Percentiles rank a stretch among this genome's conserved stretches.
phyloP scores from a whole-genome alignment of 257 asterid species.

The Orobanche coerulescens region DNA sequence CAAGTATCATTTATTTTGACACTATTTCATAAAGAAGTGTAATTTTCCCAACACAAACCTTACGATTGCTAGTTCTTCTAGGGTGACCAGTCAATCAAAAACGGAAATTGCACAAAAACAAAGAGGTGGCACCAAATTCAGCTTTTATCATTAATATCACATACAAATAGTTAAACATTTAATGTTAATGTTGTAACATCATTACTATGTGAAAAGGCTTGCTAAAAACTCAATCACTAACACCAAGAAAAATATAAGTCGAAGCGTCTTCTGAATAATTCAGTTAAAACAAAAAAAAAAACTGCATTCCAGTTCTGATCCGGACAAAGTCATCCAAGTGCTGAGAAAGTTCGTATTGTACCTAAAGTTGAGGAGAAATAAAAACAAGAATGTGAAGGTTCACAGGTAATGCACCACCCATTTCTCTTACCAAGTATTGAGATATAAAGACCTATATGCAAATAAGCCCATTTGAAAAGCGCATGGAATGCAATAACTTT shows the following conservation, averaged over 20 bases:
- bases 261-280: background rate
- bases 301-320: slow-evolving; percentile 82
- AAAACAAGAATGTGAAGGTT: slow-evolving; percentile 2
- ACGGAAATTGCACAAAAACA: background rate
- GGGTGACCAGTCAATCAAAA: background rate
- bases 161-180: background rate
- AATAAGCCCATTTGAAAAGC: background rate
- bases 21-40: too few species aligned
- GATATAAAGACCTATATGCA: too few species aligned
- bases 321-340: too few species aligned
- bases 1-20: too few species aligned
- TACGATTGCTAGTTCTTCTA: background rate
- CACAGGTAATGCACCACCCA: background rate
- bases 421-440: slow-evolving; percentile 3
- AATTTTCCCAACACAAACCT: background rate
- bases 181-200: background rate
- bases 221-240: background rate
- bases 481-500: background rate
- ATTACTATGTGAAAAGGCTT: background rate
- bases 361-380: slow-evolving; percentile 41
- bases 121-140: slow-evolving; percentile 4
- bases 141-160: background rate
- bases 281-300: too few species aligned
- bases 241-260: background rate
- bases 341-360: slow-evolving; percentile 65